These are phyloP conservation scores for Balakata baccata DNA, from an alignment of 345 rosid genomes.

Conservation along the genomic window DNA sequence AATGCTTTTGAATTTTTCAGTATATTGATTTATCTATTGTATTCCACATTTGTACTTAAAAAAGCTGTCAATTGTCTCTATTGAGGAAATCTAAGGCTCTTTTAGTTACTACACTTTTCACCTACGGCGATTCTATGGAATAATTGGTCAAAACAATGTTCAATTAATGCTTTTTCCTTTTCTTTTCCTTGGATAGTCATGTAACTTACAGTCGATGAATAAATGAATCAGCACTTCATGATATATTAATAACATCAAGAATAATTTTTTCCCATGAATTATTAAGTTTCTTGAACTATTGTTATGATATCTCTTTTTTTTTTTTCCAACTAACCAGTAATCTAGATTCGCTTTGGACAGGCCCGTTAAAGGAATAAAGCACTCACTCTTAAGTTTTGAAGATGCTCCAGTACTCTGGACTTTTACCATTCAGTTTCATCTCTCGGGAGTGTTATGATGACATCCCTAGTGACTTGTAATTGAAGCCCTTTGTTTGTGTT, in stretches of 20 bases:
- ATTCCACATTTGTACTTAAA: background rate
- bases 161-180: background rate
- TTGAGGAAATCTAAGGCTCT: too few relatives aligned
- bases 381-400: too few relatives aligned
- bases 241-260: too few relatives aligned
- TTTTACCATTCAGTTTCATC: too few relatives aligned
- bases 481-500: background rate
- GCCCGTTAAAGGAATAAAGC: too few relatives aligned
- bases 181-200: background rate
- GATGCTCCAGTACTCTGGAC: too few relatives aligned
- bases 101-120: too few relatives aligned
- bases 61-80: too few relatives aligned
- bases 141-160: background rate
- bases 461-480: background rate
- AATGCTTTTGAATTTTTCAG: background rate
- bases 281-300: background rate
- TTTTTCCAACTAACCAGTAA: too few relatives aligned
- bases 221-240: too few relatives aligned
- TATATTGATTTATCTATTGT: background rate
- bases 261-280: background rate
- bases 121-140: background rate
- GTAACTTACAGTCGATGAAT: background rate
- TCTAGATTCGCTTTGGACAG: too few relatives aligned
- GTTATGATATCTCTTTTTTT: too few relatives aligned
- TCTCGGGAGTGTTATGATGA: background rate